Base-by-base conservation (phyloP, 768 basidiomycete genomes). In the Ramaria rubella region DNA sequence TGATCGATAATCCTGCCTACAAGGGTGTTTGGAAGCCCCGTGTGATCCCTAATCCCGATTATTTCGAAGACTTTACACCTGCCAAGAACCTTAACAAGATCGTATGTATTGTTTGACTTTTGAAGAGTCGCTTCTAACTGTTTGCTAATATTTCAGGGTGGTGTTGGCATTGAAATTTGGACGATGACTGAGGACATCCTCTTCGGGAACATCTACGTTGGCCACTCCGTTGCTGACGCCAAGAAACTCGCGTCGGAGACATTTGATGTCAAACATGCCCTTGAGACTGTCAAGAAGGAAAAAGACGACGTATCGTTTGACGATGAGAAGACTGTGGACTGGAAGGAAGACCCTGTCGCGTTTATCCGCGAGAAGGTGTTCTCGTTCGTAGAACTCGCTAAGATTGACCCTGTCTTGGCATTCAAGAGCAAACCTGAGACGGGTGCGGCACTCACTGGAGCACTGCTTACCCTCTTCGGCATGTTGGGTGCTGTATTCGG, bases 151-250 rank as follows among this genome's bases (percentile, higher is more conserved):
- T 56, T 55, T 15, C 58, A 89, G 87, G 90, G 91, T 63, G 94
- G 93, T 73, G 82, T 96, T 60, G 94, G 94, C 67, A 94, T 98
- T 62, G 96, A 99, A 73, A 84, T 98, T 64, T 99, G 96, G 96
- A 95, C 95, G 45, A 99, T 98, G 96, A 95, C 94, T 42, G 90
- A 90, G 72, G 86, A 90, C 67, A 94, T 94, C 64, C 79, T 94
- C 63, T 94, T 94, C 69, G 84, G 90, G 73, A 94, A 92, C 76
- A 83, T 99, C 67, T 98, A 93, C 75, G 72, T 99, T 58, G 94
- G 94, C 58, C 87, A 94, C 77, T 94, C 93, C 19, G 68, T 82
- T 57, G 82, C 83, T 36, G 92, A 95, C 59, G 96, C 96, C 60
- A 83, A 88, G 70, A 72, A 75, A 11, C 72, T 99, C 62, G 91